Percentiles rank a stretch among this genome's conserved stretches.
These are phyloP conservation scores for Colletotrichum costaricense DNA, from an alignment of 2,329 filamentous ascomycete species.

Conservation along the genomic window DNA sequence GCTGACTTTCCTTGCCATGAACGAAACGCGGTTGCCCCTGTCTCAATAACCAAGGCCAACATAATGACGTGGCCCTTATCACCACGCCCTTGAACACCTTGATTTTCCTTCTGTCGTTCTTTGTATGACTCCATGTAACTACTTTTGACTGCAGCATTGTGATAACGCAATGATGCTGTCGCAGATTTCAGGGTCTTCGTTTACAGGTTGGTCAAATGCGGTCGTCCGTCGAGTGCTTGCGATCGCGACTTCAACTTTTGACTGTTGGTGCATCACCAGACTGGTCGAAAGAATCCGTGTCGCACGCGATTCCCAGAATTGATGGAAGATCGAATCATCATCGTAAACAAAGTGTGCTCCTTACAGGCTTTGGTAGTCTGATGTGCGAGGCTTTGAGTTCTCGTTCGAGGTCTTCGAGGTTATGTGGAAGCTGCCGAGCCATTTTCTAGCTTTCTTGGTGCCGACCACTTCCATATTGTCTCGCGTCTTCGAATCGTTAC, in stretches of 20 bases:
- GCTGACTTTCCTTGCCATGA: not conserved
- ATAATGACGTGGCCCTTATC: not conserved
- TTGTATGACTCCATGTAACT: too few species aligned
- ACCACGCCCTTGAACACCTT: not conserved
- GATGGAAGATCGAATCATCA: not conserved
- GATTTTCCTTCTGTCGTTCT: not conserved
- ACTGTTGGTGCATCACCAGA: not conserved
- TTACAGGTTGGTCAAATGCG: not conserved
- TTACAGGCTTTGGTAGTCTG: not conserved
- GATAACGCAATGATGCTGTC: not conserved
- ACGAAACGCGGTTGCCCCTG: not conserved
- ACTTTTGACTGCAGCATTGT: too few species aligned
- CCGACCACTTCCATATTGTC: not conserved
- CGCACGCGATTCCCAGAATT: too few species aligned
- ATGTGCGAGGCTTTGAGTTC: not conserved
- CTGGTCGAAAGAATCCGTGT: too few species aligned
- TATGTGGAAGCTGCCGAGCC: not conserved
- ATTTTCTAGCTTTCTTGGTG: not conserved
- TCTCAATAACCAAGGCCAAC: not conserved
- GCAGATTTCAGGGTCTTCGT: not conserved
- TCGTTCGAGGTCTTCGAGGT: not conserved
- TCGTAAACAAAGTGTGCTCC: not conserved
- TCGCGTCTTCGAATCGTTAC: not conserved
- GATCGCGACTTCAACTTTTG: not conserved
- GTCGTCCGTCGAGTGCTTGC: not conserved